Evolutionary conservation across 1,284 basidiomycete species (phyloP).

Genomic region (Cryptococcus sp.): DNA sequence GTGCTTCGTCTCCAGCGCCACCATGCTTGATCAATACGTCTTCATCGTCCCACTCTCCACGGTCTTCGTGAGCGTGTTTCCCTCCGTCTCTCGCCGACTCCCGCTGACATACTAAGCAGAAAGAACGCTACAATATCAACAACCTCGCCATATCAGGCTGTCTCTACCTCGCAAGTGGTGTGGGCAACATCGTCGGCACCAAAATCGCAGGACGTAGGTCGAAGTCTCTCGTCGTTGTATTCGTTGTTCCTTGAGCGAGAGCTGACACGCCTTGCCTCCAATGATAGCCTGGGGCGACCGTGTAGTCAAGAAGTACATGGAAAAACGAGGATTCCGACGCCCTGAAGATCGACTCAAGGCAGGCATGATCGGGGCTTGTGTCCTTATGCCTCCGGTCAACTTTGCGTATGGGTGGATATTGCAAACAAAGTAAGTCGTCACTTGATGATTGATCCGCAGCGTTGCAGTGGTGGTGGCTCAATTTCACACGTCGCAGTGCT

Average conservation of each 20-base stretch:
- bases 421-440: conserved; percentile 19
- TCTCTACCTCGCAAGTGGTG: conserved; percentile 63
- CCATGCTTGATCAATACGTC: conserved; percentile 42
- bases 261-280: neutral
- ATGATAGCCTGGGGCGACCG: conserved; percentile 57
- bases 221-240: neutral
- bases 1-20: conserved; percentile 34
- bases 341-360: conserved; percentile 66
- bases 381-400: conserved; percentile 56
- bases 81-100: neutral
- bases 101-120: conserved; percentile 47
- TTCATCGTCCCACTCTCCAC: conserved; percentile 18
- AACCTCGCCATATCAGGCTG: conserved; percentile 64
- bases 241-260: neutral
- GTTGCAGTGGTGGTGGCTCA: neutral
- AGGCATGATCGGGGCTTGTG: conserved; percentile 55
- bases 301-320: conserved; percentile 57
- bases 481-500: conserved; percentile 16
- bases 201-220: conserved; percentile 57
- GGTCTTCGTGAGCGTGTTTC: conserved; percentile 23
- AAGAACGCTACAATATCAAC: conserved; percentile 61
- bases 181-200: conserved; percentile 64
- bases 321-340: conserved; percentile 56
- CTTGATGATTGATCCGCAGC: neutral
- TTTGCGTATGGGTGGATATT: conserved; percentile 49